Base-by-base conservation (phyloP, 169 alveolate genomes). In the Cryptosporidium muris region DNA sequence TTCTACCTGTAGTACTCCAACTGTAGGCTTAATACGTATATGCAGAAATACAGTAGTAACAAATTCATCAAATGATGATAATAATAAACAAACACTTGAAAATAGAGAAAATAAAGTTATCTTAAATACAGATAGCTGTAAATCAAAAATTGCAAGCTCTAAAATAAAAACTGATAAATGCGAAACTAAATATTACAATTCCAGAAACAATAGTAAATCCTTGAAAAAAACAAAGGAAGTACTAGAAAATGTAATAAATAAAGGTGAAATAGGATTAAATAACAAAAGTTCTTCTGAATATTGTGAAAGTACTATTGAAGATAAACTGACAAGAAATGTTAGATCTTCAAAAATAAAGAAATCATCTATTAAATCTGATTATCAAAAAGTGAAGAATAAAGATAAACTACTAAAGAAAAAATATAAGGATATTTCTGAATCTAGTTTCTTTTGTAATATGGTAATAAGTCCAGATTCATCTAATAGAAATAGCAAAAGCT, bases 141-240 rank as follows among this genome's bases (percentile, higher is more conserved):
- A 37, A 2, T 53, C 65, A 1, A 38, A 60, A 12, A 60, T 34
- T 8, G 4, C 42, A 16, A 7, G 40, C 11, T 58, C 42, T 6
- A 62, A 62, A 45, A 74, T 74, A 42, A 56, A 74, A 34, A 58
- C 60, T 56, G 85, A 58, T 60, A 47, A 43, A 37, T 60, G 85
- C 49, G 60, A 14, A 14, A 64, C 4, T 8, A 64, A 37, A 40
- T 14, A 45, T 4, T 40, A 64, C 38, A 3, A 4, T 56, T 36
- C 8, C 8, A 45, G 40, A 7, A 6, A 5, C 40, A 11, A 2
- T 11, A 63, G 11, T 36, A 65, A 40, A 49, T 49, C 14, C 3
- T 12, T 14, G 11, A 5, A 38, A 6, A 36, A 60, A 34, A 4
- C 11, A 34, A 14, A 60, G 25, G 11, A 14, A 4, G 7, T 16